phyloP scores from a whole-genome alignment of 1,284 basidiomycete genomes.

The Ganoderma sinense region DNA sequence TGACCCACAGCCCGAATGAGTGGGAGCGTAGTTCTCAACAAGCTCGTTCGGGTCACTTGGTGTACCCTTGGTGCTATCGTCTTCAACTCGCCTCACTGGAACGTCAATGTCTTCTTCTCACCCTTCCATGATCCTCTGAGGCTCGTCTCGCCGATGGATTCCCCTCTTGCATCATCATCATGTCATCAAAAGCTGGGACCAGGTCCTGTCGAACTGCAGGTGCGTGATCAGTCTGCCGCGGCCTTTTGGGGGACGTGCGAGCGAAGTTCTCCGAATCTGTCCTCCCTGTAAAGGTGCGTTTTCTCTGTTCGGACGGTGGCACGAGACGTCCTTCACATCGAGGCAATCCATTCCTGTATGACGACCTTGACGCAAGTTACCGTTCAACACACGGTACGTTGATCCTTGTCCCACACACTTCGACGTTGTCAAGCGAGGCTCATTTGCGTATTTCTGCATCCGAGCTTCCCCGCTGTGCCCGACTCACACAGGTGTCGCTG shows the following conservation, averaged over 20 bases:
- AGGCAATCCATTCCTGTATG: not conserved
- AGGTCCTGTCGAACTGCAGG: not conserved
- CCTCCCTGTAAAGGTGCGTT: constrained; percentile 14
- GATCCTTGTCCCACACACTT: not conserved
- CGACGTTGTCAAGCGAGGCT: not conserved
- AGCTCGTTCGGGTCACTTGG: constrained; percentile 41
- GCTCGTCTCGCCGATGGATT: not conserved
- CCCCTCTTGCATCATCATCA: not conserved
- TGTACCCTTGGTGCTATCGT: not conserved
- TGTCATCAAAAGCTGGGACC: not conserved
- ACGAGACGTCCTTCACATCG: not conserved
- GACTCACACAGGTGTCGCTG: not conserved
- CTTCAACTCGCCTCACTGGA: not conserved
- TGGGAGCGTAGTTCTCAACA: constrained; percentile 60
- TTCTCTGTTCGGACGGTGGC: not conserved
- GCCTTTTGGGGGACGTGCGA: constrained; percentile 36
- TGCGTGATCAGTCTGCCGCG: not conserved
- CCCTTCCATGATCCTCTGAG: not conserved
- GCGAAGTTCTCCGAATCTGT: constrained; percentile 45
- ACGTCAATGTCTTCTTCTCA: constrained; percentile 3
- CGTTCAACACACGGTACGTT: not conserved
- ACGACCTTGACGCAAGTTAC: not conserved
- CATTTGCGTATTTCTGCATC: not conserved
- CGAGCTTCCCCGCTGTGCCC: not conserved
- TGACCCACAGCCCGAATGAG: constrained; percentile 37